A percentile compares a stretch with the other conserved stretches of the same genome.
phyloP scores from a whole-genome alignment of 768 basidiomycete species.

The Phlebiopsis gigantea region DNA sequence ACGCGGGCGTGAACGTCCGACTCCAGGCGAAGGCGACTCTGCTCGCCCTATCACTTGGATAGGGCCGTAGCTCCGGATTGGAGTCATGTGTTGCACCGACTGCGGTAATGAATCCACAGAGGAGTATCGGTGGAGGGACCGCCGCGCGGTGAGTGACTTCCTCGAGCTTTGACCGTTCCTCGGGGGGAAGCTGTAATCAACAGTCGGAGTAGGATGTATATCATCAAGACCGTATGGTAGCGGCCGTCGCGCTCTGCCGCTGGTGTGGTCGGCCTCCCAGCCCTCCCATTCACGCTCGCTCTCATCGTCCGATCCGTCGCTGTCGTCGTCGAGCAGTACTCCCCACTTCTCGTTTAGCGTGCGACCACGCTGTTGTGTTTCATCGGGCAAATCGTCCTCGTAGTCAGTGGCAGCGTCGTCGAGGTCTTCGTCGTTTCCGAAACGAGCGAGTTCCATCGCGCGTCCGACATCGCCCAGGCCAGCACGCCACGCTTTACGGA shows the following conservation, averaged over 20 bases:
- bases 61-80: background rate
- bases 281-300: slow-evolving; percentile 59
- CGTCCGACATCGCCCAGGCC: slow-evolving; percentile 54
- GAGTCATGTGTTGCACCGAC: slow-evolving; percentile 7
- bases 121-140: slow-evolving; percentile 21
- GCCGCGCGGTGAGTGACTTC: background rate
- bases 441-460: slow-evolving; percentile 40
- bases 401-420: slow-evolving; percentile 17
- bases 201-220: background rate
- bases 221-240: background rate
- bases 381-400: slow-evolving; percentile 16
- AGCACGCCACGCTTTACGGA: slow-evolving; percentile 47
- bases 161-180: background rate
- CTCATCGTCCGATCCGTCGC: slow-evolving; percentile 8
- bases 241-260: slow-evolving; percentile 16
- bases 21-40: slow-evolving; percentile 2
- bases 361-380: background rate
- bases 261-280: slow-evolving; percentile 55
- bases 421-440: slow-evolving; percentile 14
- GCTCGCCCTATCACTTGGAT: background rate
- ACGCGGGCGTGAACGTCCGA: slow-evolving; percentile 5
- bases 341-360: background rate
- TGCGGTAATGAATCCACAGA: slow-evolving; percentile 23
- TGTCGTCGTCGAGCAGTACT: background rate
- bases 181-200: background rate